Evolutionary conservation across 2,329 filamentous ascomycete species (phyloP).

Genomic region (Scedosporium aurantiacum): DNA sequence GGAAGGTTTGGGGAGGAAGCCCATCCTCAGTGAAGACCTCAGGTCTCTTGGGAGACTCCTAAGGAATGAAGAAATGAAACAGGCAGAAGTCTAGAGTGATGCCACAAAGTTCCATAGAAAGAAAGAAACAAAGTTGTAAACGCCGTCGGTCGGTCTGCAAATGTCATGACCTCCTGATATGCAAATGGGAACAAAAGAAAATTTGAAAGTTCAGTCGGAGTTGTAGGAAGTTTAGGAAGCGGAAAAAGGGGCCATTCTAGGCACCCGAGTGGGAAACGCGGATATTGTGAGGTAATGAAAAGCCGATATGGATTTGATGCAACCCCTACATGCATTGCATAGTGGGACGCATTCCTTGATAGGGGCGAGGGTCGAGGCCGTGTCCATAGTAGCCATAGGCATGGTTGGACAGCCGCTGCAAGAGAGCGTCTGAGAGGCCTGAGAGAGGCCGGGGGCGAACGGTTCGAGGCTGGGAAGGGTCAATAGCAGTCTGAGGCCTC

Average conservation of each 20-base stretch:
- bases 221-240: not conserved
- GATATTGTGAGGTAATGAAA: not conserved
- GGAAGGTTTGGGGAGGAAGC: not conserved
- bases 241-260: not conserved
- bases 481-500: not conserved
- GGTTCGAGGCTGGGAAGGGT: not conserved
- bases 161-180: not conserved
- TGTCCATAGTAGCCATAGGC: not conserved
- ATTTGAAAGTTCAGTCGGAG: not conserved
- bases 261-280: not conserved
- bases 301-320: not conserved
- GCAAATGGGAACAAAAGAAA: not conserved
- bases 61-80: too few relatives aligned
- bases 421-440: not conserved
- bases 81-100: not conserved
- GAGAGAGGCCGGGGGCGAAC: not conserved
- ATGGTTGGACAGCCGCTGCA: not conserved
- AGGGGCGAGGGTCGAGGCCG: not conserved
- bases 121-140: not conserved
- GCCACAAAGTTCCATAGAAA: not conserved
- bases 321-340: not conserved
- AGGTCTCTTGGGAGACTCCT: not conserved
- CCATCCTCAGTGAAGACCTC: not conserved
- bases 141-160: not conserved
- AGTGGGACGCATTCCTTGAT: not conserved